Base-by-base conservation (phyloP, 345 rosid genomes). In the Geranium brycei region DNA sequence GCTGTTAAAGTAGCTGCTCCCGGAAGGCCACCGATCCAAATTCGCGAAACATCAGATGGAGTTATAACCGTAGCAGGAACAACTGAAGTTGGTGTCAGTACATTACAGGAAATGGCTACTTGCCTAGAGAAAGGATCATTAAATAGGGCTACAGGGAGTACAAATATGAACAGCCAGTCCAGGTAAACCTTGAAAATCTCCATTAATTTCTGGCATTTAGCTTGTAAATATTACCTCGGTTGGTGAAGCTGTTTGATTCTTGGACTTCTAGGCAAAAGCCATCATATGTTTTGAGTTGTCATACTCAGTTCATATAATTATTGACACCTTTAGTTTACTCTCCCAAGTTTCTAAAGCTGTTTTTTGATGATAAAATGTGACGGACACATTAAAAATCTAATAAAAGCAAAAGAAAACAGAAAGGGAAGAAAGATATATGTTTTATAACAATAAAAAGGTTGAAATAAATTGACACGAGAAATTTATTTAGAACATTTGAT, bases 91-190 rank as follows among this genome's bases (percentile, higher is more conserved):
- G 68, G 84, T 38, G 77, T 86, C 18, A 56, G 78, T 74, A 71
- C 82, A 31, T 75, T 78, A 61, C 85, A 84, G 69, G 96, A 88
- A 72, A 88, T 88, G 96, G 84, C 85, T 63, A 71, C 87, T 63
- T 86, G 88, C 77, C 71, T 88, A 47, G 92, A 88, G 77, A 88
- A 84, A 80, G 96, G 96, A 69, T 84, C 96, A 28, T 63, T 81
- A 66, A 77, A 81, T 64, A 82, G 96, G 65, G 92, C 96, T 58
- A 88, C 96, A 3, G 96, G 90, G 62, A 84, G 90, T 69, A 88
- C 96, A 67, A 86, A 88, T 71, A 88, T 88, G 96, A 88, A 88
- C 77, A 84, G 81, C 73, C 85, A 77, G 56, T 88, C 96, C 0
- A 88, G 96, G 96, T 88, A 68, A 68, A 68, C 63, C 60, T 72